Conservation (phyloP, 169 alveolate genomes). For the Blepharisma undulans region DNA sequence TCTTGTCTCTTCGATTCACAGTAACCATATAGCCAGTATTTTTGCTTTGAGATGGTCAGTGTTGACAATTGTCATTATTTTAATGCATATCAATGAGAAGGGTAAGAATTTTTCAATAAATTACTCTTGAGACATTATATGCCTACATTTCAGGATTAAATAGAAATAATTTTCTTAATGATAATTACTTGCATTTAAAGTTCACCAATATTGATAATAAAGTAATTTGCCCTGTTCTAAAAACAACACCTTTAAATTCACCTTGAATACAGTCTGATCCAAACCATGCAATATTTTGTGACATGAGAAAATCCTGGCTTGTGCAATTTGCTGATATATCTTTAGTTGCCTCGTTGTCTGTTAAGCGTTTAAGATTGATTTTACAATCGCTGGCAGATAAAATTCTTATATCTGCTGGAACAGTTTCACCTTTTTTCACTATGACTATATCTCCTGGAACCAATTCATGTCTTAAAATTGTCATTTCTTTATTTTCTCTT, state of each 20-base stretch:
- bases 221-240: slow-evolving; percentile 84
- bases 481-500: slow-evolving; percentile 62
- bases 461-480: slow-evolving; percentile 54
- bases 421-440: slow-evolving; percentile 74
- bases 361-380: slow-evolving; percentile 75
- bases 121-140: too few relatives aligned
- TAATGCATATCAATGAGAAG: too few relatives aligned
- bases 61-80: too few relatives aligned
- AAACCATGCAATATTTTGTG: slow-evolving; percentile 72
- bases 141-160: too few relatives aligned
- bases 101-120: too few relatives aligned
- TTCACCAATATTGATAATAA: slow-evolving; percentile 84
- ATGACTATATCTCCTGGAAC: slow-evolving; percentile 78
- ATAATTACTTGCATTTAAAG: neutral
- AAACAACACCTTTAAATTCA: slow-evolving; percentile 64
- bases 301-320: slow-evolving; percentile 41
- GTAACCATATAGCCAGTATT: too few relatives aligned
- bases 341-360: slow-evolving; percentile 78
- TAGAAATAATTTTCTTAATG: too few relatives aligned
- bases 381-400: slow-evolving; percentile 67
- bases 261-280: slow-evolving; percentile 70
- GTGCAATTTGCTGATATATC: slow-evolving; percentile 47
- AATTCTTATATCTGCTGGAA: slow-evolving; percentile 84
- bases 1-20: too few relatives aligned
- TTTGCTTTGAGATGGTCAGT: too few relatives aligned